phyloP scores from a whole-genome alignment of 257 asterid species.

The Solanum paucissectum region DNA sequence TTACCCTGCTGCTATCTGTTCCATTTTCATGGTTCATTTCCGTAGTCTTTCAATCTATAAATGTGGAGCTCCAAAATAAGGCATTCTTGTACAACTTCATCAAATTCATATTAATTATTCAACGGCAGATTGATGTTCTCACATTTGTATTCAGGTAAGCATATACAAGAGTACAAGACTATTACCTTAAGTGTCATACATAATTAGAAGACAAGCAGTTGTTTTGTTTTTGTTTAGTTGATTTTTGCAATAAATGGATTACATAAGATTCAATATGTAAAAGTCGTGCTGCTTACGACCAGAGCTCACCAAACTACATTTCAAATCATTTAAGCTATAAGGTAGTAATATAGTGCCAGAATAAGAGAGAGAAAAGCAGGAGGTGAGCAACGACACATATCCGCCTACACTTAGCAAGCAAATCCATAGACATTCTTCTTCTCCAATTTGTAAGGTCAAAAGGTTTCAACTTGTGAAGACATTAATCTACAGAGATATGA shows the following conservation, averaged over 20 bases:
- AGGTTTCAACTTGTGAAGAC: not conserved
- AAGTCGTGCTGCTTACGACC: not conserved
- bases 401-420: not conserved
- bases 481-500: not conserved
- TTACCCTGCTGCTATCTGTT: not conserved
- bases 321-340: not conserved
- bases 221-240: not conserved
- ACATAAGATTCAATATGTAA: not conserved
- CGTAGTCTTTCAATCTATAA: not conserved
- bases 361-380: not conserved
- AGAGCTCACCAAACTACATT: not conserved
- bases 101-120: not conserved
- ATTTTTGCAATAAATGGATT: not conserved
- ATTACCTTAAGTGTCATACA: not conserved
- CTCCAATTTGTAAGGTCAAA: not conserved
- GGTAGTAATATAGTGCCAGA: not conserved
- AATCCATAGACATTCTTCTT: not conserved
- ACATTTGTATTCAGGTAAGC: not conserved
- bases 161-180: not conserved
- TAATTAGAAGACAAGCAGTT: not conserved
- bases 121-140: not conserved
- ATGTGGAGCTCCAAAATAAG: not conserved
- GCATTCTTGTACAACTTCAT: not conserved
- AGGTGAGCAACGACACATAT: not conserved
- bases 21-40: not conserved